These are phyloP conservation scores for Talaromyces wortmannii DNA, from an alignment of 495 filamentous ascomycete genomes.

Conservation along the genomic window DNA sequence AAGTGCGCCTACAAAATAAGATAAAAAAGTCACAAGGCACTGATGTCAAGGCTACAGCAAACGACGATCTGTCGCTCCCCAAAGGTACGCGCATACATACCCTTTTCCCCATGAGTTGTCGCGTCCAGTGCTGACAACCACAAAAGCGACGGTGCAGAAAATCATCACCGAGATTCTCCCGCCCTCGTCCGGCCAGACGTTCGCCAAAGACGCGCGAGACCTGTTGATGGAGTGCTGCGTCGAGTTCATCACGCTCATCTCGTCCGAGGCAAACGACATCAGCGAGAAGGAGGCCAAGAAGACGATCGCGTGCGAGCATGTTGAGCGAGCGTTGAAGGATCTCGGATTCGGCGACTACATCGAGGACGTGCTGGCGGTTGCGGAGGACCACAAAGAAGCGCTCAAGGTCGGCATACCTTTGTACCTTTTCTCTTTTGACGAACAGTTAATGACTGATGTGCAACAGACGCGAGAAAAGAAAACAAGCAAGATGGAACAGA, in stretches of 20 bases:
- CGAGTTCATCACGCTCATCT: conserved; percentile 96
- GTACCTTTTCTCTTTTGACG: conserved; percentile 3
- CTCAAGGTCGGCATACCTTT: conserved; percentile 59
- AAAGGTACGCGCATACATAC: conserved; percentile 56
- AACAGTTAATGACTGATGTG: background rate
- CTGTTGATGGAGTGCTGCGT: conserved; percentile 97
- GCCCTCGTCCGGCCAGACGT: conserved; percentile 58
- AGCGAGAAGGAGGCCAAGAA: conserved; percentile 98
- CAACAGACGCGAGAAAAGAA: conserved; percentile 88
- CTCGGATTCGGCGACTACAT: conserved; percentile 91
- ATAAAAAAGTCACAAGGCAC: background rate
- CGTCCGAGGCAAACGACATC: conserved; percentile 96
- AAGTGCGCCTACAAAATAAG: conserved; percentile 19
- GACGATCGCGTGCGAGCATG: conserved; percentile 95
- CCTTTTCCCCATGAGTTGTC: background rate
- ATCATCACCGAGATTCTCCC: conserved; percentile 93
- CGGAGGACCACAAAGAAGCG: conserved; percentile 85
- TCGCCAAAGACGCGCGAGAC: conserved; percentile 90
- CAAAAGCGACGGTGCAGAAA: conserved; percentile 88
- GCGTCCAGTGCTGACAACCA: background rate
- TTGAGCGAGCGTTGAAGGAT: conserved; percentile 83
- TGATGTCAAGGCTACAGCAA: conserved; percentile 39
- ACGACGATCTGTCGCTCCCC: conserved; percentile 89
- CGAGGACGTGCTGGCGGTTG: conserved; percentile 75
- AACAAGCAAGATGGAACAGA: conserved; percentile 91